phyloP scores from a whole-genome alignment of 2,329 filamentous ascomycete species.

The Aspergillus felis region DNA sequence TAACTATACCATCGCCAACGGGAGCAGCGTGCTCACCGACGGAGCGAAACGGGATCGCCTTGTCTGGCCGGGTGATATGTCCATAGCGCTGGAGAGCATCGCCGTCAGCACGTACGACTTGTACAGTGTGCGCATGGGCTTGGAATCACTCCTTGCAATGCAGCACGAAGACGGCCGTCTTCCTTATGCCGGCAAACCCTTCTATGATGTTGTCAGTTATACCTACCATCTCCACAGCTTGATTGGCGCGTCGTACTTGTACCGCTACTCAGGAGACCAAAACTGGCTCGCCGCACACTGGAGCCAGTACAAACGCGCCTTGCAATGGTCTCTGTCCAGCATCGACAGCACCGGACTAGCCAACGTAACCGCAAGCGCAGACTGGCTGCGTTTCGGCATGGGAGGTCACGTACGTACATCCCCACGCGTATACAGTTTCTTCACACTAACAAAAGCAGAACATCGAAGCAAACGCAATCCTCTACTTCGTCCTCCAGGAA shows the following conservation, averaged over 20 bases:
- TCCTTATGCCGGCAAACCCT: slow-evolving; percentile 50
- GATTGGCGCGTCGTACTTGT: slow-evolving; percentile 45
- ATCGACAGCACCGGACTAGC: slow-evolving; percentile 44
- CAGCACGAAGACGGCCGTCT: slow-evolving; percentile 45
- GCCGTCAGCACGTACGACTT: slow-evolving; percentile 54
- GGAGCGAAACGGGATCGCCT: slow-evolving; percentile 41
- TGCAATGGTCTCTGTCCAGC: slow-evolving; percentile 40
- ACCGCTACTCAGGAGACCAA: slow-evolving; percentile 40
- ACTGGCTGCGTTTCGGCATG: slow-evolving; percentile 51
- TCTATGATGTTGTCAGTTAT: slow-evolving; percentile 40
- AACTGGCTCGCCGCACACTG: slow-evolving; percentile 41
- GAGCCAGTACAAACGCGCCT: slow-evolving; percentile 41
- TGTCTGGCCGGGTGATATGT: slow-evolving; percentile 61
- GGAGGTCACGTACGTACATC: slow-evolving; percentile 39
- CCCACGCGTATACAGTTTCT: neutral
- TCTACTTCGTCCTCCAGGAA: slow-evolving; percentile 34
- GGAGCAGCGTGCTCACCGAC: slow-evolving; percentile 35
- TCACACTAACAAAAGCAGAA: slow-evolving; percentile 11
- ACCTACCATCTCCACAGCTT: slow-evolving; percentile 55
- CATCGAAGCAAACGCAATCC: slow-evolving; percentile 41
- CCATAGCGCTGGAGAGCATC: slow-evolving; percentile 52
- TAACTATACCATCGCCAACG: slow-evolving; percentile 27
- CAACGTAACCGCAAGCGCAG: slow-evolving; percentile 43
- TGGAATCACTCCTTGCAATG: slow-evolving; percentile 47
- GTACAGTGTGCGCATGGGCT: slow-evolving; percentile 47